These are phyloP conservation scores for Diaporthe humulicola DNA, from an alignment of 2,329 filamentous ascomycete species.

Conservation along the genomic window DNA sequence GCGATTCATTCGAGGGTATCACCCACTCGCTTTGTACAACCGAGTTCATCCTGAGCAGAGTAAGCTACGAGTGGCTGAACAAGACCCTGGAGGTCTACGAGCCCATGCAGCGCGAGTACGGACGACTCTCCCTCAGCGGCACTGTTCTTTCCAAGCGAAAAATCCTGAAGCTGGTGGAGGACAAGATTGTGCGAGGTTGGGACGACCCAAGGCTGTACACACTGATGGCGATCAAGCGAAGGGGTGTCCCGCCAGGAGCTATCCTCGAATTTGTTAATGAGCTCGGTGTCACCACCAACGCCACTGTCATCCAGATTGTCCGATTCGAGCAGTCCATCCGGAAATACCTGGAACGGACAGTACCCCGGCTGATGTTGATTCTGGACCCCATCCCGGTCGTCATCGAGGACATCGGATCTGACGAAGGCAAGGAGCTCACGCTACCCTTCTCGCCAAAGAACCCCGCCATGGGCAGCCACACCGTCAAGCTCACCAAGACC, in stretches of 20 bases:
- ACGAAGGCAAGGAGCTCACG: conserved; percentile 71
- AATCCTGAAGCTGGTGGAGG: conserved; percentile 80
- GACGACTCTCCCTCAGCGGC: conserved; percentile 82
- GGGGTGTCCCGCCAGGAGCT: conserved; percentile 89
- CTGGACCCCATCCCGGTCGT: conserved; percentile 87
- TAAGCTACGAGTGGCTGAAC: conserved; percentile 93
- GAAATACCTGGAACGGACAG: conserved; percentile 87
- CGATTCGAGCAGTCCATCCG: conserved; percentile 90
- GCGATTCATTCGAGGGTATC: conserved; percentile 92
- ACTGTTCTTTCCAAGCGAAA: conserved; percentile 91
- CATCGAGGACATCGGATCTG: conserved; percentile 82
- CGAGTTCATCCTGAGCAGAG: conserved; percentile 55
- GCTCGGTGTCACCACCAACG: conserved; percentile 88
- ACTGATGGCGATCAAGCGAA: conserved; percentile 83
- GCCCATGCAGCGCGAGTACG: conserved; percentile 84
- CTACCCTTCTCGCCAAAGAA: conserved; percentile 72
- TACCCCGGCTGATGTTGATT: conserved; percentile 90
- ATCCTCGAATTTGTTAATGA: conserved; percentile 92
- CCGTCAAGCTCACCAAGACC: conserved; percentile 67
- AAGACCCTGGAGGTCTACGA: conserved; percentile 85
- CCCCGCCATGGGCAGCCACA: conserved; percentile 50
- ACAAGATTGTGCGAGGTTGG: conserved; percentile 84
- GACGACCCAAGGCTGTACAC: conserved; percentile 94
- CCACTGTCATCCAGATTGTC: conserved; percentile 82
- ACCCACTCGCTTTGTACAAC: conserved; percentile 68